phyloP scores from a whole-genome alignment of 768 basidiomycete species.

The Tephrocybe sp. region DNA sequence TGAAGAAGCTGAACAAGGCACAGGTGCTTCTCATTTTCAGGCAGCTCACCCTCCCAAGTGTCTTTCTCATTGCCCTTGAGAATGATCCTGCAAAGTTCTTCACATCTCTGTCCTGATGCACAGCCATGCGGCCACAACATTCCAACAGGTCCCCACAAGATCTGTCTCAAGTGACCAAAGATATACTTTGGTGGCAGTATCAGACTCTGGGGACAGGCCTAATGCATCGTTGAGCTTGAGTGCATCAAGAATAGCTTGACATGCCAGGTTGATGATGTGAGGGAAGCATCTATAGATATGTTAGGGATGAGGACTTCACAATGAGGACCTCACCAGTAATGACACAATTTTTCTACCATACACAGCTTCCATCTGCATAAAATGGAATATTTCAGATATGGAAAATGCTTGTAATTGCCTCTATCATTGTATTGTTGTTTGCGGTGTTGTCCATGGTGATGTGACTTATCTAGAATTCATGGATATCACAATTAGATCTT shows the following conservation, averaged over 20 bases:
- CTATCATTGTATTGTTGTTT: conserved; percentile 13
- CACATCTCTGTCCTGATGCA: conserved; percentile 14
- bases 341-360: background rate
- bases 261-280: conserved; percentile 18
- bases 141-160: background rate
- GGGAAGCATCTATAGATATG: conserved; percentile 20
- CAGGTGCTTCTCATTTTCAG: too few species aligned
- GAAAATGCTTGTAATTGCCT: background rate
- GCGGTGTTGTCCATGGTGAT: conserved; percentile 28
- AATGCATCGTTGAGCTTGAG: background rate
- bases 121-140: conserved; percentile 15
- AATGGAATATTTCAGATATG: background rate
- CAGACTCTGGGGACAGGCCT: too few species aligned
- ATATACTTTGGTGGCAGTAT: too few species aligned
- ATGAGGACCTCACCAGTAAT: background rate
- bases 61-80: conserved; percentile 10
- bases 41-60: conserved; percentile 1
- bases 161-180: background rate
- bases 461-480: background rate
- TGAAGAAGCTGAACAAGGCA: conserved; percentile 22
- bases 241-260: conserved; percentile 13
- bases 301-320: too few species aligned
- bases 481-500: background rate
- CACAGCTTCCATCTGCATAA: background rate
- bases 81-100: conserved; percentile 8